Conservation (phyloP, 2,329 filamentous ascomycete genomes). For the Drechmeria coniospora region DNA sequence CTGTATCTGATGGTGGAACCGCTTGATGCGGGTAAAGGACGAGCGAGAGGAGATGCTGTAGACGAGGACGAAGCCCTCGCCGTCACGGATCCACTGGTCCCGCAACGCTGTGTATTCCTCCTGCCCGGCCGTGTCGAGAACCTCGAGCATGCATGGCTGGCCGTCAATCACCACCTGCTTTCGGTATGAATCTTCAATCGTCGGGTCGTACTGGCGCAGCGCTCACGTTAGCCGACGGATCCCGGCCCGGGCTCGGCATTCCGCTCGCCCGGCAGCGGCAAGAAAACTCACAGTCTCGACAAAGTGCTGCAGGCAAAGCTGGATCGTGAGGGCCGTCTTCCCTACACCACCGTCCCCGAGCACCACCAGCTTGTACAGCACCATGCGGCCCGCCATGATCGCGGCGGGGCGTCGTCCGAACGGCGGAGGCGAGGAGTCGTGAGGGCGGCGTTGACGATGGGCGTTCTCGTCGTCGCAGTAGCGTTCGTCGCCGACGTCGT, state of each 20-base stretch:
- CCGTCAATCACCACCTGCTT: slow-evolving; percentile 88
- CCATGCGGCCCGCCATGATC: slow-evolving; percentile 81
- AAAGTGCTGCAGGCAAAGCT: slow-evolving; percentile 96
- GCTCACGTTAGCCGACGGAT: slow-evolving; percentile 2
- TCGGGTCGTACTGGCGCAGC: slow-evolving; percentile 56
- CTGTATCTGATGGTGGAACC: slow-evolving; percentile 94
- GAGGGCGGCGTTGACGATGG: too few species aligned
- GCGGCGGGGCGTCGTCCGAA: slow-evolving; percentile 14
- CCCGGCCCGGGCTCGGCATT: not conserved
- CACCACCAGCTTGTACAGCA: slow-evolving; percentile 90
- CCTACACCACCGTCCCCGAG: slow-evolving; percentile 87
- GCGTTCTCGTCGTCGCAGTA: too few species aligned
- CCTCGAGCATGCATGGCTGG: slow-evolving; percentile 93
- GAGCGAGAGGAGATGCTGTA: slow-evolving; percentile 97
- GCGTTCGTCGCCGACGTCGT: too few species aligned
- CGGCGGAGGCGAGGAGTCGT: too few species aligned
- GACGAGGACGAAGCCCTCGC: slow-evolving; percentile 92
- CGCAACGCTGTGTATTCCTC: slow-evolving; percentile 95
- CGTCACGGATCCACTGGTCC: slow-evolving; percentile 97
- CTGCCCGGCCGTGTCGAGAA: slow-evolving; percentile 91
- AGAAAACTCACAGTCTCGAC: slow-evolving; percentile 67
- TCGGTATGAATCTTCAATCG: slow-evolving; percentile 76
- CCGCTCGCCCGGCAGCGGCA: not conserved
- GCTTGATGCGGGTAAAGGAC: slow-evolving; percentile 86
- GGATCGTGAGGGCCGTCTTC: slow-evolving; percentile 87